These are phyloP conservation scores for Bolboschoenus planiculmis DNA, from an alignment of 176 grass and related monocot species.

Conservation along the genomic window DNA sequence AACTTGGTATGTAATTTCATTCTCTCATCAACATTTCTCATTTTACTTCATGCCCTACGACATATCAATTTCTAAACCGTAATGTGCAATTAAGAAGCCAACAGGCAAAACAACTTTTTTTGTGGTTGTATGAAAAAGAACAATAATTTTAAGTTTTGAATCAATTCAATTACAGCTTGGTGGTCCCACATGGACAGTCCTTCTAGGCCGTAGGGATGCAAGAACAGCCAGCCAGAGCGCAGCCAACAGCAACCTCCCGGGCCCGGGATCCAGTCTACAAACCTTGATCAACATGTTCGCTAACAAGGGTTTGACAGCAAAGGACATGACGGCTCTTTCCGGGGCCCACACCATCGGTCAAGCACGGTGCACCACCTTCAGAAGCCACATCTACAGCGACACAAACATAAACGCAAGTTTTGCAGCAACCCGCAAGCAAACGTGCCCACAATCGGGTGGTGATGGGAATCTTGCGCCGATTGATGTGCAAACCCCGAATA, in stretches of 20 bases:
- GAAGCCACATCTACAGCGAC: slow-evolving; percentile 67
- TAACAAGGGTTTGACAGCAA: slow-evolving; percentile 36
- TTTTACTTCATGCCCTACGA: background rate
- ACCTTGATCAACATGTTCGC: slow-evolving; percentile 43
- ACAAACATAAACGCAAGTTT: slow-evolving; percentile 47
- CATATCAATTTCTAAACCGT: no score
- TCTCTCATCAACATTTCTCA: background rate
- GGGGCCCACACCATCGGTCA: slow-evolving; percentile 71
- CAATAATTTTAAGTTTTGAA: background rate
- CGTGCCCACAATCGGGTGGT: slow-evolving; percentile 47
- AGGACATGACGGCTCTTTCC: slow-evolving; percentile 84
- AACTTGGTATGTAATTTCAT: slow-evolving; percentile 42
- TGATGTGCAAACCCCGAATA: slow-evolving; percentile 51
- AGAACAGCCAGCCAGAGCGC: slow-evolving; percentile 50
- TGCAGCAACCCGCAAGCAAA: slow-evolving; percentile 36
- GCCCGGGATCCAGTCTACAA: slow-evolving; percentile 33
- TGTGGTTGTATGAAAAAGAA: background rate
- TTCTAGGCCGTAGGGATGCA: slow-evolving; percentile 54
- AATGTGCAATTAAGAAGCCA: no score
- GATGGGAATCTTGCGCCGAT: slow-evolving; percentile 50
- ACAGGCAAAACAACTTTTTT: background rate
- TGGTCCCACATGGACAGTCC: slow-evolving; percentile 61
- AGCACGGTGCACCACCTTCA: slow-evolving; percentile 56
- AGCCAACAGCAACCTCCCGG: slow-evolving; percentile 60
- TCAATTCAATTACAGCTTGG: slow-evolving; percentile 34